Base-by-base conservation (phyloP, 2,329 filamentous ascomycete species). In the Aureobasidium leucospermi region DNA sequence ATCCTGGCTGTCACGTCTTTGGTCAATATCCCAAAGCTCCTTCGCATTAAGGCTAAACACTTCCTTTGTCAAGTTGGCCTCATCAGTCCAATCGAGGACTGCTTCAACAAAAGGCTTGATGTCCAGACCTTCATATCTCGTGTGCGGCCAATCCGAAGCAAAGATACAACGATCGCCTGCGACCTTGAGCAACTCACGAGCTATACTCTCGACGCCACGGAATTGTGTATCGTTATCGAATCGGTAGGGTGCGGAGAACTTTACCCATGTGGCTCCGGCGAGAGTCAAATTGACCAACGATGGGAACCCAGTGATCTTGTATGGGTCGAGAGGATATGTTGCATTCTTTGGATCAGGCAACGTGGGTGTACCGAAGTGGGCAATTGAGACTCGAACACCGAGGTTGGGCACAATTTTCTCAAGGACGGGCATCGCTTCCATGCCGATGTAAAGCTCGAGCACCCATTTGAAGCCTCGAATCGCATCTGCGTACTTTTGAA, bases 61-160 rank as follows among this genome's bases (percentile, higher is more conserved):
- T 56, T 80, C 74, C 28, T 58, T 42, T 1, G 83, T 67, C 9
- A 69, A 63, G 4, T 74, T 69, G 56, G 79, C 74, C 0, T 73
- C 71, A 1, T 71, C 75, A 63, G 80, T 84, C 76, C 81, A 81
- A 16, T 78, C 72, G 59, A 85, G 67, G 48, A 81, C 79, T 56
- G 71, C 73, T 60, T 82, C 75, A 31, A 83, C 75, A 67, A 81
- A 85, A 0, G 78, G 79, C 48, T 68, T 73, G 29, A 85, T 80
- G 65, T 86, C 78, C 1, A 83, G 64, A 2, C 78, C 78, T 19
- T 84, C 79, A 61, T 81, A 85, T 13, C 83, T 74, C 3, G 84
- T 86, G 68, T 86, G 83, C 19, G 84, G 84, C 84, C 83, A 86
- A 65, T 86, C 83, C 0, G 81, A 83, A 1, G 81, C 82, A 67